Evolutionary conservation across 2,329 filamentous ascomycete genomes (phyloP), one percentile per base, ranked within the genome.

Genomic region (Aspergillus unguis): DNA sequence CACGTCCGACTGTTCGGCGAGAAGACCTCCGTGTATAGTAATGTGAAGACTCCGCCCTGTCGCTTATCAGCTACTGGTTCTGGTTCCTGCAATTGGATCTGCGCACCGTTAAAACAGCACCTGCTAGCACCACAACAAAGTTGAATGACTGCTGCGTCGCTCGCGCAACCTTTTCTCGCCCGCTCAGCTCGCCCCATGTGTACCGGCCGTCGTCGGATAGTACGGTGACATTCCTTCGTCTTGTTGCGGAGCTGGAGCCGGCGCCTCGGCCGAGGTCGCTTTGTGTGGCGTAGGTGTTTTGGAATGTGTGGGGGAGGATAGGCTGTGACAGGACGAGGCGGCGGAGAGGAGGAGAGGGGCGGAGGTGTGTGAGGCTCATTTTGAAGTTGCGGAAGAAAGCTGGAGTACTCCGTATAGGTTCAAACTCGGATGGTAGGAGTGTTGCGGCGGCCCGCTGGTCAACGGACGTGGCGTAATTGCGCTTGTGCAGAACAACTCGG

Each of bases 131-230:
- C 57, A 96, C 73, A 59, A 86, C 80, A 59, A 96, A 84, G 72
- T 97, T 96, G 76, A 95, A 87, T 11, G 86, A 88, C 71, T 96
- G 92, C 71, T 96, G 92, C 0, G 90, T 92, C 6, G 90, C 88
- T 36, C 92, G 83, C 26, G 87, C 87, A 2, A 85, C 85, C 71
- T 96, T 96, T 69, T 96, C 92, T 44, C 76, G 76, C 0, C 75
- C 76, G 1, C 86, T 90, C 2, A 97, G 80, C 50, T 94, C 80
- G 3, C 77, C 80, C 92, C 92, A 97, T 3, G 85, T 83, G 1
- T 96, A 85, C 58, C 81, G 80, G 6, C 92, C 92, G 65, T 90
- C 87, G 62, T 96, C 92, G 62, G 90, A 94, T 64, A 92, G 85
- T 0, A 92, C 82, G 0, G 91, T 96, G 27, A 96, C 85, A 36